phyloP scores from a whole-genome alignment of 805 yeast genomes.

The Metschnikowia orientalis region DNA sequence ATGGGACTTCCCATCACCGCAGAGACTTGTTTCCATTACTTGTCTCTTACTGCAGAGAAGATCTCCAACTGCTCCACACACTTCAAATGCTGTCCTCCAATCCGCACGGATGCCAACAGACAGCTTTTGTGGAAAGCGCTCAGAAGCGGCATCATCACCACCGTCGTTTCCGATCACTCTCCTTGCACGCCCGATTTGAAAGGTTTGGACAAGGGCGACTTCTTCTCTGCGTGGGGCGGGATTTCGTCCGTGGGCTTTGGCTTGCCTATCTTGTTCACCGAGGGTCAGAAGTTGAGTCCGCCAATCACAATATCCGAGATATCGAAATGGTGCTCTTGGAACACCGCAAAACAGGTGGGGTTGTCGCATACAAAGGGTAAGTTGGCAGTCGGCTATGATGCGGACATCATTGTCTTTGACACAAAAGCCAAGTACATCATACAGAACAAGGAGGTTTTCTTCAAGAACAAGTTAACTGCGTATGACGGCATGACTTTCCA shows the following conservation, averaged over 20 bases:
- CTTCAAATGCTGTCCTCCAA: constrained; percentile 94
- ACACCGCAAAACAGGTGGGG: constrained; percentile 86
- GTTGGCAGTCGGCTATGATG: constrained; percentile 73
- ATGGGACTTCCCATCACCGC: constrained; percentile 64
- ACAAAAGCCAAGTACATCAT: constrained; percentile 49
- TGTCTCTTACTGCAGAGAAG: constrained; percentile 70
- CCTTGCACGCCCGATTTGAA: constrained; percentile 93
- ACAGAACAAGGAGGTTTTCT: constrained; percentile 53
- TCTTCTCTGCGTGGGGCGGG: constrained; percentile 95
- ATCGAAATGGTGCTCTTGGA: constrained; percentile 72
- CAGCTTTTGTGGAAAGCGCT: constrained; percentile 75
- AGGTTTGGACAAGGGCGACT: constrained; percentile 77
- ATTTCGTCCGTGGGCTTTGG: constrained; percentile 92
- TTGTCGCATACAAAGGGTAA: constrained; percentile 67
- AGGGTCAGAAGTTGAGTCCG: constrained; percentile 51
- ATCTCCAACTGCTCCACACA: constrained; percentile 77
- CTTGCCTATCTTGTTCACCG: constrained; percentile 74
- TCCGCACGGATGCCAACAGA: constrained; percentile 70
- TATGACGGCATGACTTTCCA: constrained; percentile 64
- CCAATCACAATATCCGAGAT: constrained; percentile 58
- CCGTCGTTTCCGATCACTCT: constrained; percentile 93
- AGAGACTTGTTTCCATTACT: constrained; percentile 93
- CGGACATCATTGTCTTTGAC: constrained; percentile 83
- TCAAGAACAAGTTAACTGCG: constrained; percentile 86
- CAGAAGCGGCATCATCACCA: constrained; percentile 57